Evolutionary conservation across 805 yeast species (phyloP), one percentile per base, ranked within the genome.

Genomic region (Pichia nanzhaoensis): DNA sequence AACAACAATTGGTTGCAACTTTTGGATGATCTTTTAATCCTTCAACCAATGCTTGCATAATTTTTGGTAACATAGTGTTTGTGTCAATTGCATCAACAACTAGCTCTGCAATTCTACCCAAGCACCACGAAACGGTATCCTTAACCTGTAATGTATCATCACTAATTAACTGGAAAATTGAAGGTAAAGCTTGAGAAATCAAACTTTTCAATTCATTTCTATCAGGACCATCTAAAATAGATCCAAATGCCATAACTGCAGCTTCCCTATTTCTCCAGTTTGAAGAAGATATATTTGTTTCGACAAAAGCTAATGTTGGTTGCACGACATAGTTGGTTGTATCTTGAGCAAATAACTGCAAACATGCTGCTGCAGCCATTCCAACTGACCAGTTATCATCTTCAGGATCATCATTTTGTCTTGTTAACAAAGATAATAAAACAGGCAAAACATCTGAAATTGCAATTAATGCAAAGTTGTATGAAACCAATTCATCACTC

Each of bases 211-310:
- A 70, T 57, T 83, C 82, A 2, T 74, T 78, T 43, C 78, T 75
- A 51, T 85, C 90, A 27, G 96, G 96, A 18, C 99, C 99, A 56
- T 89, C 98, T 56, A 93, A 73, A 48, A 93, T 87, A 12, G 97
- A 89, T 30, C 99, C 99, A 62, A 93, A 93, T 0, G 99, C 97
- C 99, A 93, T 93, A 5, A 93, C 96, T 2, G 98, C 95, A 21
- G 98, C 98, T 68, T 93, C 99, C 57, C 96, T 82, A 45, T 78
- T 68, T 65, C 93, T 78, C 99, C 99, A 93, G 47, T 71, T 68
- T 14, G 66, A 55, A 17, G 76, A 68, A 3, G 65, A 64, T 44
- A 93, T 75, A 59, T 86, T 84, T 38, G 75, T 71, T 55, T 82
- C 90, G 28, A 93, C 96, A 69, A 89, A 93, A 45, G 73, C 75